Conservation (phyloP, 2,329 filamentous ascomycete genomes). For the Penicillium sp. region DNA sequence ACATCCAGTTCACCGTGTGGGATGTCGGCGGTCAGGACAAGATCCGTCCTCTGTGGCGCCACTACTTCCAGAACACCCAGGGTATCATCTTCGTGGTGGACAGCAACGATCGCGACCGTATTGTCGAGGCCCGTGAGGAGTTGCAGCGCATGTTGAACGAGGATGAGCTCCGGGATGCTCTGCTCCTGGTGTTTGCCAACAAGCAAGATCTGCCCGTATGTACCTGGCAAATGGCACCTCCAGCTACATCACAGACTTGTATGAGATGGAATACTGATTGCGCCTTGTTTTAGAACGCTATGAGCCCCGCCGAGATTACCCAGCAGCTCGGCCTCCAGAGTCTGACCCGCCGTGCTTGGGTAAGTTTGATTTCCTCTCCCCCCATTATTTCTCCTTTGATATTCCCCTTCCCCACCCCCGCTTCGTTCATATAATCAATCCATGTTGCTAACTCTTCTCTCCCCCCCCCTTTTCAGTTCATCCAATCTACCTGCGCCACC, state of each 20-base stretch:
- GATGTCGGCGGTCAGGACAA: conserved; percentile 99
- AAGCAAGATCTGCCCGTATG: conserved; percentile 98
- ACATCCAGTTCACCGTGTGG: conserved; percentile 99
- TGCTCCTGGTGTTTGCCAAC: conserved; percentile 98
- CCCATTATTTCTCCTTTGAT: conserved; percentile 3
- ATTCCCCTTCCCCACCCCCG: conserved; percentile 17
- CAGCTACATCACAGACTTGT: too few relatives aligned
- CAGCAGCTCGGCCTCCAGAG: conserved; percentile 99
- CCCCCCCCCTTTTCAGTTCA: conserved; percentile 69
- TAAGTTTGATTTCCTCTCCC: conserved; percentile 60
- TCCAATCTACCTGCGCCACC: conserved; percentile 99
- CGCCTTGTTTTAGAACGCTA: conserved; percentile 75
- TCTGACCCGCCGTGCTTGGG: conserved; percentile 97
- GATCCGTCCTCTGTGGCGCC: conserved; percentile 98
- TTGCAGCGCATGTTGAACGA: conserved; percentile 98
- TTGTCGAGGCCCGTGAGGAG: conserved; percentile 95
- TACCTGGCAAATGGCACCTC: not conserved
- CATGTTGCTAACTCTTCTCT: conserved; percentile 28
- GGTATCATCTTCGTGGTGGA: conserved; percentile 99
- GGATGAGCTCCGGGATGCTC: conserved; percentile 95
- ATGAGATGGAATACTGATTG: conserved; percentile 35
- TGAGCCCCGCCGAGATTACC: conserved; percentile 99
- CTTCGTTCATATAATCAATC: conserved; percentile 12
- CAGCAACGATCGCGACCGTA: conserved; percentile 97
- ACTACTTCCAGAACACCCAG: conserved; percentile 99